Evolutionary conservation across 495 filamentous ascomycete genomes (phyloP), one percentile per base, ranked within the genome.

Genomic region (Mytilinidion resinicola): DNA sequence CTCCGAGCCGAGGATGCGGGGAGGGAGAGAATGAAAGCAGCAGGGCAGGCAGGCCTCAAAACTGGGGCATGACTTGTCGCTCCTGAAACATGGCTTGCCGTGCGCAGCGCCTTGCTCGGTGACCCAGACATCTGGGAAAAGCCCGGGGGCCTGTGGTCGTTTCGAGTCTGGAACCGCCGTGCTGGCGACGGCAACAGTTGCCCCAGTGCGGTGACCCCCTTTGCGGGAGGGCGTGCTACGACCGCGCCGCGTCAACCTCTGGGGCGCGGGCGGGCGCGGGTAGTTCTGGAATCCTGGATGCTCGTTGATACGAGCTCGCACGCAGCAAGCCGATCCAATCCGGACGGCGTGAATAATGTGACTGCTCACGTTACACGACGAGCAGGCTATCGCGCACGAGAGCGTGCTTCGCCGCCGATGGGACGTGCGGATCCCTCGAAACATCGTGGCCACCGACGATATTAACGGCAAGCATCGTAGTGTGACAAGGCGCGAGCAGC

Each of bases 41-140:
- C 21, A 25, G 33, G 17, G 46, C 21, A 49, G 46, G 17, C 46
- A 49, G 46, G 17, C 46, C 33, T 49, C 15, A 25, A 33, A 20
- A 25, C 46, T 49, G 46, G 46, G 21, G 15, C 21, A 14, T 30
- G 33, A 49, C 33, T 49, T 25, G 46, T 9, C 33, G 17, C 25
- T 30, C 25, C 6, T 49, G 46, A 49, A 49, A 49, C 46, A 49
- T 49, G 46, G 46, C 46, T 49, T 49, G 46, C 46, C 25, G 21
- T 19, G 39, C 15, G 33, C 7, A 49, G 46, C 46, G 46, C 46
- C 46, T 48, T 49, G 9, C 33, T 25, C 46, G 46, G 46, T 17
- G 46, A 49, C 46, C 46, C 46, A 49, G 21, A 14, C 15, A 25
- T 49, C 46, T 30, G 46, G 46, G 33, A 49, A 49, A 21, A 12